Base-by-base conservation (phyloP, 768 basidiomycete genomes). In the Trametes elegans region DNA sequence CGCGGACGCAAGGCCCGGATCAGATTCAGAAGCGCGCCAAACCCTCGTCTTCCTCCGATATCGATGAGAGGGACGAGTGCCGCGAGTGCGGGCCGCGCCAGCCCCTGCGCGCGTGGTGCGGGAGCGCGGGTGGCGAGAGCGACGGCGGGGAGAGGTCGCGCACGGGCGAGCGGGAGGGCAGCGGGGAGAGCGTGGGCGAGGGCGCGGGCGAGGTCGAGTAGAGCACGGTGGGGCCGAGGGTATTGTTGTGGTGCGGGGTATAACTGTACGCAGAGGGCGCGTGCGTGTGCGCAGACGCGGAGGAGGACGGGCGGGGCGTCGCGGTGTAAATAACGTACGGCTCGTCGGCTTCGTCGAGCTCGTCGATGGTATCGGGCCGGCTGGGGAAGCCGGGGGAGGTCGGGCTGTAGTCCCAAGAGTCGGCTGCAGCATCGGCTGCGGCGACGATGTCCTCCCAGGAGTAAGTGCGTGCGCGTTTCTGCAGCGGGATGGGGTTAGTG, bases 251-350 rank as follows among this genome's bases (percentile, higher is more conserved):
- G 40, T 11, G 38, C 14, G 53, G 31, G 47, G 49, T 44, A 46
- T 49, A n/a, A n/a, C n/a, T n/a, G n/a, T n/a, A 40, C 18, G 49
- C 44, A 23, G 40, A 39, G 28, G 49, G 47, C 38, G 49, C 21
- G 41, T 45, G 34, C 3, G 43, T 14, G 13, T 47, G 36, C 26
- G 47, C 31, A 31, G 11, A 47, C 40, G 44, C 31, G 31, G n/a
- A n/a, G n/a, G n/a, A n/a, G n/a, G n/a, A n/a, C n/a, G 62, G 47
- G 27, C 54, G 57, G 21, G 62, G 62, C 18, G 62, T 53, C 16
- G 62, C 57, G 35, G 59, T 60, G 49, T 63, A 63, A 51, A 63
- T 63, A 32, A 63, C 41, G 62, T 63, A 63, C 16, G 62, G 62
- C 57, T 63, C 62, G 50, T 57, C 55, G 26, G 35, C 26, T 18